Conservation (phyloP, 768 basidiomycete species). For the Cystobasidium onofrii region DNA sequence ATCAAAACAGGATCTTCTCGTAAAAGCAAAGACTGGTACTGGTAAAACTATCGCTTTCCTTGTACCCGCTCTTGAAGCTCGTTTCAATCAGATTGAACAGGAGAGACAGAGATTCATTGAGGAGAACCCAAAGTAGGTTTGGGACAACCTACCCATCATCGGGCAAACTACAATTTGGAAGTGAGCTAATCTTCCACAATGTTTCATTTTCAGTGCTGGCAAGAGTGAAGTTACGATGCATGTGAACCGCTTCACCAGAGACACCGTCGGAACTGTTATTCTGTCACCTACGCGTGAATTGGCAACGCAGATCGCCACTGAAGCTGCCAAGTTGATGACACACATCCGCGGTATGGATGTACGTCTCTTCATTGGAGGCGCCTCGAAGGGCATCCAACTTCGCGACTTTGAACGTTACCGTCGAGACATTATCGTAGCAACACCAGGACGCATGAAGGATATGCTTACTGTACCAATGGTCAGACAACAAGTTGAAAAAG, state of each 20-base stretch:
- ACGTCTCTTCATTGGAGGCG: constrained; percentile 68
- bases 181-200: neutral
- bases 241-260: neutral
- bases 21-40: constrained; percentile 47
- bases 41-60: constrained; percentile 52
- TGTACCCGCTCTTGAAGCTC: constrained; percentile 52
- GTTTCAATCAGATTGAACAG: constrained; percentile 51
- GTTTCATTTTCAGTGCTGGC: neutral
- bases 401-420: constrained; percentile 58
- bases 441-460: constrained; percentile 49
- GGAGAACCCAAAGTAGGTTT: constrained; percentile 23
- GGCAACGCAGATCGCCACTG: constrained; percentile 46
- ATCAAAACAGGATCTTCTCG: constrained; percentile 53
- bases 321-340: constrained; percentile 57
- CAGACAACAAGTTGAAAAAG: constrained; percentile 48
- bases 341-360: constrained; percentile 58
- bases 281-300: constrained; percentile 49
- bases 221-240: neutral
- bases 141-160: too few relatives aligned
- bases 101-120: neutral
- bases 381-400: constrained; percentile 59
- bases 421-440: constrained; percentile 50
- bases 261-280: constrained; percentile 50
- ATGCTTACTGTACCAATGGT: constrained; percentile 49
- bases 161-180: too few relatives aligned